Base-by-base conservation (phyloP, 768 basidiomycete species). In the Goffeauzyma gilvescens region DNA sequence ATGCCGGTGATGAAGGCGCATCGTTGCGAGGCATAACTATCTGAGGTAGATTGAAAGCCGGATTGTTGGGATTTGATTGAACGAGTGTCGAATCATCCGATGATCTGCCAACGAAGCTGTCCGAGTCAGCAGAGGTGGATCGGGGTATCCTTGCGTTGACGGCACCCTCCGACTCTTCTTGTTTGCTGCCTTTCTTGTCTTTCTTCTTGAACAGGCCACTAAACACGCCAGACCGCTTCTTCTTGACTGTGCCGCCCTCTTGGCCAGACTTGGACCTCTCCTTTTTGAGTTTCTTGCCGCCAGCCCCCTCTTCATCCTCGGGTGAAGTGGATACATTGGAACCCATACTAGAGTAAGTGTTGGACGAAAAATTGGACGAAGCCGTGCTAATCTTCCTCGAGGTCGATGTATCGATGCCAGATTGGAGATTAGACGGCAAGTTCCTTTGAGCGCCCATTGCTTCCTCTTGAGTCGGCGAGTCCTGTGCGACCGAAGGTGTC, bases 151-250 rank as follows among this genome's bases (percentile, higher is more conserved):
- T n/a, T n/a, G 28, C 28, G 28, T 30, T 30, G 8, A n/a, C 25
- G 28, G 28, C n/a, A 15, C 42, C 40, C 15, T 24, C 28, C 13
- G 2, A 4, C 22, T 27, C 18, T 20, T 49, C 66, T 59, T 75
- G 75, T 55, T 77, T 77, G 38, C 75, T 57, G 65, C 78, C 69
- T 59, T 72, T 81, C 54, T 81, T 75, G 62, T 79, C 86, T 63
- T 75, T 77, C 52, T 58, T 59, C 21, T 55, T 52, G 58, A 90
- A 90, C 37, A 95, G 55, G 0, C 76, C 70, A 12, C 75, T 71
- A 50, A 93, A 78, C 44, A 95, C 71, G 3, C 79, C 75, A 3
- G 74, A 65, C 49, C 73, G 76, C 65, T 77, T 78, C 52, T 72
- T 60, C 50, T 54, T 56, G 42, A 55, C 53, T 18, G 46, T 59